Conservation (phyloP, 768 basidiomycete genomes). For the Panellus pusillus region DNA sequence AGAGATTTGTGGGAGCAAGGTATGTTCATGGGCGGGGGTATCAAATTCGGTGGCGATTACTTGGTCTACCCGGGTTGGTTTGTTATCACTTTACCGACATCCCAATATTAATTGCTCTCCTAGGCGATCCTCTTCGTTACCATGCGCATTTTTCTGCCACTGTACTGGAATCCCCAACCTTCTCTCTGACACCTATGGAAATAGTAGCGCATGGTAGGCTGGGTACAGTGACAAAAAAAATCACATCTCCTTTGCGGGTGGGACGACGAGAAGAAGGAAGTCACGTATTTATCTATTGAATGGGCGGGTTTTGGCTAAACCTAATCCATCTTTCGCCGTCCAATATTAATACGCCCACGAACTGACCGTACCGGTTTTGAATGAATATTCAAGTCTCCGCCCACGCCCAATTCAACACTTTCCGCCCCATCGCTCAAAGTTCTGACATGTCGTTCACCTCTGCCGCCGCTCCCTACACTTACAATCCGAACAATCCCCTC, state of each 20-base stretch:
- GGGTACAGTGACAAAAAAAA: slow-evolving; percentile 97
- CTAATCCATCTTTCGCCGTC: slow-evolving; percentile 51
- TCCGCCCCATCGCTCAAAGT: slow-evolving; percentile 52
- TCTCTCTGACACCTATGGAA: slow-evolving; percentile 81
- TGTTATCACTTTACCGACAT: background rate
- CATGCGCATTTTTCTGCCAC: slow-evolving; percentile 95
- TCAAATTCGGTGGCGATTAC: slow-evolving; percentile 96
- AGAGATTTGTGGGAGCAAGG: slow-evolving; percentile 79
- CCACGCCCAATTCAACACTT: slow-evolving; percentile 59
- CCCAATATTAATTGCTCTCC: background rate
- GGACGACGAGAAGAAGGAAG: slow-evolving; percentile 68
- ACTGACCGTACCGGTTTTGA: slow-evolving; percentile 21
- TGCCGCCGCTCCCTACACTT: slow-evolving; percentile 48
- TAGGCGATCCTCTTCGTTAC: slow-evolving; percentile 92
- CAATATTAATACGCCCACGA: slow-evolving; percentile 37
- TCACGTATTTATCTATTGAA: slow-evolving; percentile 78
- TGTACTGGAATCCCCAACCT: slow-evolving; percentile 63
- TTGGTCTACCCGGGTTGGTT: slow-evolving; percentile 89
- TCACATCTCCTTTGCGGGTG: slow-evolving; percentile 89
- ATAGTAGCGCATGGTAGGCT: slow-evolving; percentile 93
- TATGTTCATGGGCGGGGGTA: slow-evolving; percentile 84
- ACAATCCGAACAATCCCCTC: slow-evolving; percentile 64
- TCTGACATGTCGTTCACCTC: slow-evolving; percentile 22
- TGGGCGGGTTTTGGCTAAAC: slow-evolving; percentile 86
- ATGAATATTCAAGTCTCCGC: slow-evolving; percentile 25